Evolutionary conservation across 2,329 filamentous ascomycete genomes (phyloP).

Genomic region (Fusarium sororula): DNA sequence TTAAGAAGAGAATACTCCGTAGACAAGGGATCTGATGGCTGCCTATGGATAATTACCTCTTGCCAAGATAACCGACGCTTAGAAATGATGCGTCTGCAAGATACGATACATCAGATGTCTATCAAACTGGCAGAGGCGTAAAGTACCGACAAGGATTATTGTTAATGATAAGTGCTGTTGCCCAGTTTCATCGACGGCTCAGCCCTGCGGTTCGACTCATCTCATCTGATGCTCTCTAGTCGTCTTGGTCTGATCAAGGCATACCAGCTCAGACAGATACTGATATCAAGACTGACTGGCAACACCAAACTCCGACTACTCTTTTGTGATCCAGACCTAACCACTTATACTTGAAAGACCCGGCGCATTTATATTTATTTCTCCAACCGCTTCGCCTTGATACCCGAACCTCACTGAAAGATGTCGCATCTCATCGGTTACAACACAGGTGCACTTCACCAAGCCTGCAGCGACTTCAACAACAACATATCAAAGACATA

Average conservation of each 20-base stretch:
- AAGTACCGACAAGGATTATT: slow-evolving; percentile 10
- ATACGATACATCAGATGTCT: neutral
- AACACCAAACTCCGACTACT: neutral
- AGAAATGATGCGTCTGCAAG: neutral
- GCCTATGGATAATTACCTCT: slow-evolving; percentile 15
- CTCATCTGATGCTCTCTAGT: slow-evolving; percentile 4
- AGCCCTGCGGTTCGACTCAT: slow-evolving; percentile 3
- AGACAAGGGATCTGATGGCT: neutral
- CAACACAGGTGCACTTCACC: slow-evolving; percentile 17
- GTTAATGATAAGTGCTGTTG: neutral
- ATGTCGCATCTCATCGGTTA: slow-evolving; percentile 32
- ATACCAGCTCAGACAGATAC: neutral
- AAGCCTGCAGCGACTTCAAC: neutral
- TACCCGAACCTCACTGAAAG: neutral
- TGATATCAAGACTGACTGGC: neutral
- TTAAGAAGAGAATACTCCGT: neutral
- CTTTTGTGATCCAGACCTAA: neutral
- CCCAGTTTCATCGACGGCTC: neutral
- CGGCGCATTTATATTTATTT: too few species aligned
- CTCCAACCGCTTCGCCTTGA: neutral
- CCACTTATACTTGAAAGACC: neutral
- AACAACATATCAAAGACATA: neutral
- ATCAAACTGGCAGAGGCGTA: fast-evolving
- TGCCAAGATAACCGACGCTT: neutral
- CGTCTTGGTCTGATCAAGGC: neutral